Base-by-base conservation (phyloP, 352 stramenopile species). In the Globisporangium solare region DNA sequence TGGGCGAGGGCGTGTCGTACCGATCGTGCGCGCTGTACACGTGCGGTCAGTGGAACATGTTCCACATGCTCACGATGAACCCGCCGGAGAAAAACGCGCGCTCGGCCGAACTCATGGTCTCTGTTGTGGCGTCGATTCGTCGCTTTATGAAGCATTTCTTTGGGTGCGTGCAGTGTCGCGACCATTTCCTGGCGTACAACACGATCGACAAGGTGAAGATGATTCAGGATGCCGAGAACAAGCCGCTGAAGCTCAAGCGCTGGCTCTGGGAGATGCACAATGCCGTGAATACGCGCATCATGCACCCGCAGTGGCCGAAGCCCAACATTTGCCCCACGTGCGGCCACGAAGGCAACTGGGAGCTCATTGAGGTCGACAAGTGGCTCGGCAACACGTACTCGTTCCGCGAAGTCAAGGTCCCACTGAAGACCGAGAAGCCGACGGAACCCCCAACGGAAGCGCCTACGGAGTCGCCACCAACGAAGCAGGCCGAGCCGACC, bases 181-280 rank as follows among this genome's bases (percentile, higher is more conserved):
- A 91, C 49, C 82, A 94, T 53, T 94, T 94, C 51, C 60, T 94
- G 27, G 65, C 77, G 60, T 80, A 80, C 58, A 92, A 91, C 60
- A 88, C 73, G 24, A 54, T 91, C 0, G 80, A 89, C 40, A 64
- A 67, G 37, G 76, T 93, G 8, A 79, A 89, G 56, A 71, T 71
- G 49, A 76, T 93, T 35, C 54, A 68, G n/a, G 65, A 75, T 10
- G 80, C 74, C n/a, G 62, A 79, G 31, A 79, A 89, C 62, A 93
- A 93, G 47, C 68, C 80, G 2, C 57, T 76, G 18, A 75, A 70
- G 41, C 54, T 93, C 42, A 82, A 84, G 66, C 70, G 79, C 22
- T 94, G 84, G 84, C 70, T 94, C 27, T 94, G 84, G 84, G 68
- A 86, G 55, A 84, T 85, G 67, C 84, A 94, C 76, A 94, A 94